These are phyloP conservation scores for Aspergillus oerlinghausenensis DNA, from an alignment of 2,329 filamentous ascomycete genomes.

Conservation along the genomic window DNA sequence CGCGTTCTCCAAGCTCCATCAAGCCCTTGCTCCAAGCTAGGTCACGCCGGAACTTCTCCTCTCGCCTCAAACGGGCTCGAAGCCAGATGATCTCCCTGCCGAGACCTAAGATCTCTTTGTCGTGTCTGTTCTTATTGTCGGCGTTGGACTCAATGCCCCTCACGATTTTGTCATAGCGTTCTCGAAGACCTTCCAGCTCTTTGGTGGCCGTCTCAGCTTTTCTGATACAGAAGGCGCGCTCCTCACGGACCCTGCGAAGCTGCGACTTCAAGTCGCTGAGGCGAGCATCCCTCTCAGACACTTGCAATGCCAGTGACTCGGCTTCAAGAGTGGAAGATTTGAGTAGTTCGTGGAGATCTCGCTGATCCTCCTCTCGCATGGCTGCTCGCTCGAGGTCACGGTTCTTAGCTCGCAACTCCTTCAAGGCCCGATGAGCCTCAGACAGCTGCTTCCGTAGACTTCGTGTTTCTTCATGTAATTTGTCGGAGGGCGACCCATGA, in stretches of 20 bases:
- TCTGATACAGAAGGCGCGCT: slow-evolving; percentile 39
- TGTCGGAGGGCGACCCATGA: slow-evolving; percentile 46
- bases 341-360: slow-evolving; percentile 43
- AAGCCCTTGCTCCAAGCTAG: slow-evolving; percentile 84
- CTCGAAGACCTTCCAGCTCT: slow-evolving; percentile 47
- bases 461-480: slow-evolving; percentile 49
- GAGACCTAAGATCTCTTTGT: slow-evolving; percentile 72
- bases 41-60: slow-evolving; percentile 73
- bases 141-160: slow-evolving; percentile 40
- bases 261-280: slow-evolving; percentile 56
- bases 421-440: slow-evolving; percentile 55
- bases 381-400: slow-evolving; percentile 50
- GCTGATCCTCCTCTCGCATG: slow-evolving; percentile 39
- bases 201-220: slow-evolving; percentile 37
- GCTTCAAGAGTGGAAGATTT: slow-evolving; percentile 47
- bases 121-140: slow-evolving; percentile 44
- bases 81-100: slow-evolving; percentile 89
- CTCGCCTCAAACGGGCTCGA: slow-evolving; percentile 72
- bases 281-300: slow-evolving; percentile 63
- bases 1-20: slow-evolving; percentile 70
- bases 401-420: slow-evolving; percentile 51
- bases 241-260: slow-evolving; percentile 57
- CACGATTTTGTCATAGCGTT: slow-evolving; percentile 60
- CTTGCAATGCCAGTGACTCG: slow-evolving; percentile 67
- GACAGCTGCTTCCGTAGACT: slow-evolving; percentile 59